A percentile compares a stretch with the other conserved stretches of the same genome.
Evolutionary conservation across 1,284 basidiomycete genomes (phyloP).

Genomic region (Trichosporon asahii): DNA sequence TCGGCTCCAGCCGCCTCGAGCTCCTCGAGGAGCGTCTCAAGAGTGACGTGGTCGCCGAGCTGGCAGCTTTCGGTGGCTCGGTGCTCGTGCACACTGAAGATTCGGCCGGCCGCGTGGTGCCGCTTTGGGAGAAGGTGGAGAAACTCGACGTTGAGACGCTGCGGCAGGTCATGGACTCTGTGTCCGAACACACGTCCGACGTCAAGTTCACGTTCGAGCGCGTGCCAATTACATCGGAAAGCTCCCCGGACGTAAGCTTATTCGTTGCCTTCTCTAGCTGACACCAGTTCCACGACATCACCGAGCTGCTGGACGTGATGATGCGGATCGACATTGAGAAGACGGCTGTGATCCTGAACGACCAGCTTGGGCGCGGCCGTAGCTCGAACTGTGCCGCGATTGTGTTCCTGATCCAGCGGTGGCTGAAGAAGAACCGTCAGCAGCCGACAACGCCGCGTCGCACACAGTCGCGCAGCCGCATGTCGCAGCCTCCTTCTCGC

Average conservation of each 20-base stretch:
- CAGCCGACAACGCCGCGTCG: slow-evolving; percentile 20
- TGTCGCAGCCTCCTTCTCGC: slow-evolving; percentile 16
- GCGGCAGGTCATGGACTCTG: slow-evolving; percentile 80
- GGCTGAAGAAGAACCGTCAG: slow-evolving; percentile 60
- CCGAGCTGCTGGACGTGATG: slow-evolving; percentile 75
- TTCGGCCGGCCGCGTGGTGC: slow-evolving; percentile 80
- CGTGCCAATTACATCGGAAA: slow-evolving; percentile 79
- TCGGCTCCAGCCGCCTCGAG: slow-evolving; percentile 81
- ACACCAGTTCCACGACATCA: slow-evolving; percentile 57
- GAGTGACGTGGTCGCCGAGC: slow-evolving; percentile 81
- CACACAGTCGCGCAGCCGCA: slow-evolving; percentile 17
- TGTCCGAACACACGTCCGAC: slow-evolving; percentile 50
- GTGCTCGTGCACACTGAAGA: slow-evolving; percentile 85
- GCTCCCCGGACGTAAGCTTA: slow-evolving; percentile 50
- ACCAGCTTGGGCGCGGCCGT: slow-evolving; percentile 91
- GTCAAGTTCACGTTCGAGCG: slow-evolving; percentile 74
- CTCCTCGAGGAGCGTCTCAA: slow-evolving; percentile 86
- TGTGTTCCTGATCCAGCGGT: slow-evolving; percentile 78
- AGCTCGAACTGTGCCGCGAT: slow-evolving; percentile 87
- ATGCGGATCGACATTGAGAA: slow-evolving; percentile 67
- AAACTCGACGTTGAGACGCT: slow-evolving; percentile 75
- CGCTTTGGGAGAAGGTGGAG: slow-evolving; percentile 90
- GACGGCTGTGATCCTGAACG: slow-evolving; percentile 89
- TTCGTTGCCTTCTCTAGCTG: neutral
- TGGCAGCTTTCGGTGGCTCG: slow-evolving; percentile 77